Evolutionary conservation across 768 basidiomycete species (phyloP).

Genomic region (Boletus speciosus): DNA sequence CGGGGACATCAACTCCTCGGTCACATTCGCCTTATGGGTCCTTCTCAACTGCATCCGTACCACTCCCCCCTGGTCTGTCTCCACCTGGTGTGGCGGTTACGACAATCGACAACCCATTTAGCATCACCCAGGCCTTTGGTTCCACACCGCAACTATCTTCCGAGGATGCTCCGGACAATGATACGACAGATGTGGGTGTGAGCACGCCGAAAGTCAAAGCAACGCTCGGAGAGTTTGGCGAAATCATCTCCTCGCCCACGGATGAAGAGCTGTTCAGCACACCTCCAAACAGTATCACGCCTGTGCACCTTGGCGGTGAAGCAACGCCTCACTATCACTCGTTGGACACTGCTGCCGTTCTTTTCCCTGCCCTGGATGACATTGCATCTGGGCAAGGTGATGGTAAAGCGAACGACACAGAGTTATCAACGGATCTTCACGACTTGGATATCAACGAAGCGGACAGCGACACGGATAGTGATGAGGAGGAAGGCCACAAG

Average conservation of each 20-base stretch:
- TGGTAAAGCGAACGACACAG: constrained; percentile 43
- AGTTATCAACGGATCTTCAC: constrained; percentile 49
- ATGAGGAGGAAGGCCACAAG: constrained; percentile 37
- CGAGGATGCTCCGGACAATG: constrained; percentile 21
- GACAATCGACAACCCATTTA: constrained; percentile 49
- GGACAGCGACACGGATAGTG: constrained; percentile 53
- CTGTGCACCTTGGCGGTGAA: constrained; percentile 14
- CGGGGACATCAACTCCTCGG: constrained; percentile 39
- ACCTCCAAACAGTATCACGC: constrained; percentile 46
- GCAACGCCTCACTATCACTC: constrained; percentile 20
- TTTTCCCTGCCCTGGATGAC: constrained; percentile 40
- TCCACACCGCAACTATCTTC: constrained; percentile 5
- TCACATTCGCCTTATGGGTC: constrained; percentile 62
- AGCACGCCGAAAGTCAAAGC: constrained; percentile 19
- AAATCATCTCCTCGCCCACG: constrained; percentile 29
- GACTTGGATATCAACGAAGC: constrained; percentile 58
- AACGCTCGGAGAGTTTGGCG: constrained; percentile 12
- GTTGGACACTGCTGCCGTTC: constrained; percentile 22
- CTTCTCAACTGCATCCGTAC: constrained; percentile 37
- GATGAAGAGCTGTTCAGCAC: constrained; percentile 59
- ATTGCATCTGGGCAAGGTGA: constrained; percentile 19
- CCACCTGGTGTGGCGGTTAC: constrained; percentile 3
- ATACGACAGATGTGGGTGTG: constrained; percentile 18
- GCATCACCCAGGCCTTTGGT: constrained; percentile 37
- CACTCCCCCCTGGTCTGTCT: constrained; percentile 33